Conservation (phyloP, 228 moss, liverwort and hornwort species). For the Sphagnum magellanicum region DNA sequence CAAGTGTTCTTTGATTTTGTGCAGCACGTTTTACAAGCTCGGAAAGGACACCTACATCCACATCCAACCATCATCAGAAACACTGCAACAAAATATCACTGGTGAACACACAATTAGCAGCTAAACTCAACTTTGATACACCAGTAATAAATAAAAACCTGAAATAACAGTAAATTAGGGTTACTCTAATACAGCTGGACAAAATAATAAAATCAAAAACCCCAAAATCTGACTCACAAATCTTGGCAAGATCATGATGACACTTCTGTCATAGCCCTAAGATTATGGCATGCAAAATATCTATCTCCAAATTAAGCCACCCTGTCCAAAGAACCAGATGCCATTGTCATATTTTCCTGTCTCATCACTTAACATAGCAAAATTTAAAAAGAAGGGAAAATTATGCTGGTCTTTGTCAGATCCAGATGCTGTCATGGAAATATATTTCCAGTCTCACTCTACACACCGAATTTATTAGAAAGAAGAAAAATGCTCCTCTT, state of each 20-base stretch:
- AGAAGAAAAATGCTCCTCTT: background rate
- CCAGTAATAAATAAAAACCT: background rate
- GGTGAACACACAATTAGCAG: background rate
- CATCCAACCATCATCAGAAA: background rate
- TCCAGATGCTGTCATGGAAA: too few species aligned
- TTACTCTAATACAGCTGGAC: background rate
- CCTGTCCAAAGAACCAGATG: too few species aligned
- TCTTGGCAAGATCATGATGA: background rate
- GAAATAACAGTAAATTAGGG: background rate
- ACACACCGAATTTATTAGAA: background rate
- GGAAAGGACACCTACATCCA: constrained; percentile 72
- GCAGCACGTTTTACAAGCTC: constrained; percentile 94
- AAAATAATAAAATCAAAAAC: too few species aligned
- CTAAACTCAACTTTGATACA: background rate
- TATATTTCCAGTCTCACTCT: too few species aligned
- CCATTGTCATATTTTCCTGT: too few species aligned
- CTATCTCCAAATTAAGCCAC: background rate
- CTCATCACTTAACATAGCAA: too few species aligned
- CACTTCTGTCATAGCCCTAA: background rate
- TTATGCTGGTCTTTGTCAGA: too few species aligned
- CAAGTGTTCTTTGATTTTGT: constrained; percentile 74
- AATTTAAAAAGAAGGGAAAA: too few species aligned
- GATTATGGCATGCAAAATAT: background rate
- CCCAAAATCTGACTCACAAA: too few species aligned
- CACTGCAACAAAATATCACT: background rate